A percentile compares a stretch with the other conserved stretches of the same genome.
These are phyloP conservation scores for Phlegmacium glaucopus DNA, from an alignment of 768 basidiomycete species.

Conservation along the genomic window DNA sequence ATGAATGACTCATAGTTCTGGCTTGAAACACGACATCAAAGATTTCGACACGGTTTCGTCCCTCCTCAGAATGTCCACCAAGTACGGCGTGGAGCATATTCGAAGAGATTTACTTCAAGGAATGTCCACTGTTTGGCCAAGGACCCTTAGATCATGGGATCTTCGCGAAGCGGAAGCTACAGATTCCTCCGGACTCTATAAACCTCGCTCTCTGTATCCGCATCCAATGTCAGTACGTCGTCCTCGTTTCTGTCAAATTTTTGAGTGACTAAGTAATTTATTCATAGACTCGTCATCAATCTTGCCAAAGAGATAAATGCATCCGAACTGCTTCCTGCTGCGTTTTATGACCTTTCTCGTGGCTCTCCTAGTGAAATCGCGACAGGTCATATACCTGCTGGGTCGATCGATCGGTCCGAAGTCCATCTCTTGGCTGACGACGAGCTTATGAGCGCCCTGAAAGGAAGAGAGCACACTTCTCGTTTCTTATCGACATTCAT, in stretches of 20 bases:
- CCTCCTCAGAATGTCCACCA: constrained; percentile 60
- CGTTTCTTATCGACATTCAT: constrained; percentile 78
- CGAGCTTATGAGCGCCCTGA: constrained; percentile 59
- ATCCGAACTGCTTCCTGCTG: constrained; percentile 62
- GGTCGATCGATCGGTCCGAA: constrained; percentile 21
- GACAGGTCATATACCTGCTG: constrained; percentile 39
- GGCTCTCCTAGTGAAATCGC: constrained; percentile 59
- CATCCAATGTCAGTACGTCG: constrained; percentile 61
- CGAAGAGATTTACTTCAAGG: constrained; percentile 54
- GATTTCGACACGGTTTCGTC: constrained; percentile 53
- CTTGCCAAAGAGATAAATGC: constrained; percentile 57
- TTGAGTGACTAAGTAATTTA: constrained; percentile 6
- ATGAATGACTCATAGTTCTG: constrained; percentile 28
- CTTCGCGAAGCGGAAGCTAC: constrained; percentile 57
- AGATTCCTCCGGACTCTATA: constrained; percentile 46
- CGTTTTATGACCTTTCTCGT: constrained; percentile 80
- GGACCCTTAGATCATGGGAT: constrained; percentile 63
- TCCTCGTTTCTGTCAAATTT: not conserved
- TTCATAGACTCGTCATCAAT: constrained; percentile 58
- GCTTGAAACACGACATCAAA: constrained; percentile 41
- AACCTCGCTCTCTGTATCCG: constrained; percentile 51
- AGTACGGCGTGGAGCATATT: constrained; percentile 57
- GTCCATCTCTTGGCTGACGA: constrained; percentile 42
- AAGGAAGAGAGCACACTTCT: constrained; percentile 68
- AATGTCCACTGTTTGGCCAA: constrained; percentile 57